Evolutionary conservation across 805 yeast genomes (phyloP).

Genomic region (Blastobotrys chiropterorum): DNA sequence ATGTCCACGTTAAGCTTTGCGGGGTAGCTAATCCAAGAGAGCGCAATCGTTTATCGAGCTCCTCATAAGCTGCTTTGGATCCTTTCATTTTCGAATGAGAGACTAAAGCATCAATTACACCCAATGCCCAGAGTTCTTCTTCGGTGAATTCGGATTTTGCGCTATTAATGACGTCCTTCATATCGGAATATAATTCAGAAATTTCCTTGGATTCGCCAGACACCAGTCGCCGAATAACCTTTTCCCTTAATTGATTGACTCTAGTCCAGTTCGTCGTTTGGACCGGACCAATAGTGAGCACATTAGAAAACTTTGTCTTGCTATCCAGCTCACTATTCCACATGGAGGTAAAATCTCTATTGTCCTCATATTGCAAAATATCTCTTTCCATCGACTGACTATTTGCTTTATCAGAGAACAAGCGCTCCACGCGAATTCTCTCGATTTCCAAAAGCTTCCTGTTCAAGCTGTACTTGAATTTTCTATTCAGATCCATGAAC

Average conservation of each 20-base stretch:
- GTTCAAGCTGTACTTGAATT: conserved; percentile 46
- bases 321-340: conserved; percentile 46
- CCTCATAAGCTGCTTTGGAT: conserved; percentile 2
- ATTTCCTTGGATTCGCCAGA: conserved; percentile 12
- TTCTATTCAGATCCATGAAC: conserved; percentile 52
- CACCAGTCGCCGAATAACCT: conserved; percentile 21
- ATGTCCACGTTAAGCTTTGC: conserved; percentile 19
- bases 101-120: conserved; percentile 17
- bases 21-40: neutral
- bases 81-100: conserved; percentile 9
- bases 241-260: conserved; percentile 31
- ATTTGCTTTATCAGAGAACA: conserved; percentile 5
- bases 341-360: conserved; percentile 51
- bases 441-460: conserved; percentile 28
- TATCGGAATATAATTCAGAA: neutral
- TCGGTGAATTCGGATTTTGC: conserved; percentile 24
- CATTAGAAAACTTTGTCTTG: conserved; percentile 20
- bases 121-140: conserved; percentile 35
- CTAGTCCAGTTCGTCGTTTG: conserved; percentile 30
- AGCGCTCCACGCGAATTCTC: conserved; percentile 19
- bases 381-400: conserved; percentile 4
- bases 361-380: conserved; percentile 36
- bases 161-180: neutral
- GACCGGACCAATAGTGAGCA: conserved; percentile 25
- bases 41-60: conserved; percentile 2